Percentiles rank a stretch among this genome's conserved stretches.
Conservation (phyloP, 805 yeast genomes). For the Hanseniaspora guilliermondii region DNA sequence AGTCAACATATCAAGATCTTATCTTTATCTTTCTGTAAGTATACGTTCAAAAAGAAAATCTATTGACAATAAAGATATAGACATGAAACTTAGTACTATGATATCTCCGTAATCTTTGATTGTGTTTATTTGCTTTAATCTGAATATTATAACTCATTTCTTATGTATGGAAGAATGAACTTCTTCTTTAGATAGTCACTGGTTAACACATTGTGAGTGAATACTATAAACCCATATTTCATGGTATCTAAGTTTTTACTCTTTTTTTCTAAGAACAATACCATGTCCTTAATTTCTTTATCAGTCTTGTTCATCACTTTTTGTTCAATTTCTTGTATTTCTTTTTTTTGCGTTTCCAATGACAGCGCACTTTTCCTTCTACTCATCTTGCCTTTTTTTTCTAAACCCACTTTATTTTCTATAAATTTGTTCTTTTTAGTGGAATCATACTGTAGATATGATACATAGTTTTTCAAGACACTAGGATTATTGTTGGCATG, state of each 20-base stretch:
- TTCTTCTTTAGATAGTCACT: neutral
- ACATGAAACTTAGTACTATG: neutral
- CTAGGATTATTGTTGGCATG: neutral
- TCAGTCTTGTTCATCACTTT: neutral
- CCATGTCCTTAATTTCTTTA: neutral
- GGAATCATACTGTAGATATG: neutral
- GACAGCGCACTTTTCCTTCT: neutral
- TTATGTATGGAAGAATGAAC: neutral
- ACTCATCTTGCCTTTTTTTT: neutral
- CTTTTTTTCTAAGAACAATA: neutral
- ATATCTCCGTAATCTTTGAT: no score
- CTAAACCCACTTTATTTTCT: neutral
- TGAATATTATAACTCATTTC: neutral
- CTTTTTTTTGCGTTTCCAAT: neutral
- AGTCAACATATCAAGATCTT: no score
- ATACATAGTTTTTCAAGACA: neutral
- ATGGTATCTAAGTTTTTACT: neutral
- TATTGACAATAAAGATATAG: neutral
- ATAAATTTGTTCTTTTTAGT: neutral
- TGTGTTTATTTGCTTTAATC: no score
- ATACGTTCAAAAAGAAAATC: no score
- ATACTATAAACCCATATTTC: neutral
- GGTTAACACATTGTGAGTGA: neutral
- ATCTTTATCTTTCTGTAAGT: no score
- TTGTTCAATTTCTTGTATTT: neutral